Evolutionary conservation across 805 yeast species (phyloP).

Genomic region (Scheffersomyces lignosus): DNA sequence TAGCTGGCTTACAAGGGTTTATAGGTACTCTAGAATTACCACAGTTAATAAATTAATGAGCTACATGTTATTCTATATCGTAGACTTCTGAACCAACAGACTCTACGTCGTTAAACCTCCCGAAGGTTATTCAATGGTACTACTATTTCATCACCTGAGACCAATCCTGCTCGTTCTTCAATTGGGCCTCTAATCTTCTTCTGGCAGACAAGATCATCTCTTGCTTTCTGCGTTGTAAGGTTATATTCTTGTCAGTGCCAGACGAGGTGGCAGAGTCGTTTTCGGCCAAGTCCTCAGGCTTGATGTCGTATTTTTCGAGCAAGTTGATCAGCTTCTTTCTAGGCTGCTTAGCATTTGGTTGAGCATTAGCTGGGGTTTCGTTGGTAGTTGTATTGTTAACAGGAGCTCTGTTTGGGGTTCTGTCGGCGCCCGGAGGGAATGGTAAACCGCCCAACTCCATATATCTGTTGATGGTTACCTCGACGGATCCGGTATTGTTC

Average conservation of each 20-base stretch:
- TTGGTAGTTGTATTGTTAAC: not conserved
- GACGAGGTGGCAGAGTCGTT: not conserved
- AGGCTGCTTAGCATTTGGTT: not conserved
- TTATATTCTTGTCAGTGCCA: conserved; percentile 14
- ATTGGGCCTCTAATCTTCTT: conserved; percentile 46
- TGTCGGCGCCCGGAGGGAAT: conserved; percentile 44
- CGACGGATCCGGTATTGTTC: conserved; percentile 76
- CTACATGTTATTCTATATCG: too few species aligned
- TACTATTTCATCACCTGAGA: not conserved
- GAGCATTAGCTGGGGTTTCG: conserved; percentile 6
- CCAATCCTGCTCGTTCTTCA: conserved; percentile 25
- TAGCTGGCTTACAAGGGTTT: too few species aligned
- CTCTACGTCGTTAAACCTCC: too few species aligned
- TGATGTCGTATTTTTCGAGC: conserved; percentile 46
- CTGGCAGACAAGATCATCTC: conserved; percentile 45
- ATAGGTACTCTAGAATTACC: too few species aligned
- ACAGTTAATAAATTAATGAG: too few species aligned
- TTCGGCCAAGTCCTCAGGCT: conserved; percentile 13
- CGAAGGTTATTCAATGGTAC: too few species aligned
- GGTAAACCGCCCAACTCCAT: conserved; percentile 64
- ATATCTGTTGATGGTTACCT: conserved; percentile 71
- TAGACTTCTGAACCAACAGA: too few species aligned
- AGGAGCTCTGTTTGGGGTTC: conserved; percentile 1
- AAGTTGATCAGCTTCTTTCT: conserved; percentile 13
- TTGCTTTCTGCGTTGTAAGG: conserved; percentile 25